Evolutionary conservation across 352 stramenopile species (phyloP), one percentile per base, ranked within the genome.

Genomic region (Blastocystis sp.): DNA sequence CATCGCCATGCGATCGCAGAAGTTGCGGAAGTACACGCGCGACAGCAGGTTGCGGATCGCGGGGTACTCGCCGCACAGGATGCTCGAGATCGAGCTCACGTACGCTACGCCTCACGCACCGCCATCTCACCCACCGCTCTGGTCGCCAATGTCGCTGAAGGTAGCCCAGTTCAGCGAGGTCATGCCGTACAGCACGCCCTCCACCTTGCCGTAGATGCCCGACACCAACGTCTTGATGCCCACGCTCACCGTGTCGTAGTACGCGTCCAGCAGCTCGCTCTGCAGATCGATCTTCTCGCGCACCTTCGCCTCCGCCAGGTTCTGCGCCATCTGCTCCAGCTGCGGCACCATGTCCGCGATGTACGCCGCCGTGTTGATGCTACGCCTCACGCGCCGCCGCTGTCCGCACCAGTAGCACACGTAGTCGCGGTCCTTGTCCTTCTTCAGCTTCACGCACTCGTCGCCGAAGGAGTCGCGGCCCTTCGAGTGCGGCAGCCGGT

Each of bases 1-100:
- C 19, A 93, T 92, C 0, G 95, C 95, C 89, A 98, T 98, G 89
- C 98, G 98, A 92, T 98, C 96, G 91, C 95, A 98, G 91, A 98
- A 98, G 89, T 95, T 98, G 60, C 95, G 95, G 90, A 98, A 98
- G 91, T 98, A 98, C 17, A 96, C 91, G 1, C 90, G 90, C 11
- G 92, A 94, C 38, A 98, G 92, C 90, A 97, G 93, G 79, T 94
- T 92, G 40, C 94, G 93, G 28, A 98, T 90, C 60, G 93, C 92
- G 0, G 94, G 94, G n/a, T 98, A 93, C 87, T 97, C 97, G 14
- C 91, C 90, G 52, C 94, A 92, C 52, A 98, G 92, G 80, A 96
- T 96, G n/a, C 96, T 92, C 61, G 95, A 93, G 76, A 98, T 98
- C 65, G 93, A 91, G 3, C 92, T 94, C 28, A 98, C 95, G 90